phyloP scores from a whole-genome alignment of 805 yeast species.

The Yarrowia phangngaensis region DNA sequence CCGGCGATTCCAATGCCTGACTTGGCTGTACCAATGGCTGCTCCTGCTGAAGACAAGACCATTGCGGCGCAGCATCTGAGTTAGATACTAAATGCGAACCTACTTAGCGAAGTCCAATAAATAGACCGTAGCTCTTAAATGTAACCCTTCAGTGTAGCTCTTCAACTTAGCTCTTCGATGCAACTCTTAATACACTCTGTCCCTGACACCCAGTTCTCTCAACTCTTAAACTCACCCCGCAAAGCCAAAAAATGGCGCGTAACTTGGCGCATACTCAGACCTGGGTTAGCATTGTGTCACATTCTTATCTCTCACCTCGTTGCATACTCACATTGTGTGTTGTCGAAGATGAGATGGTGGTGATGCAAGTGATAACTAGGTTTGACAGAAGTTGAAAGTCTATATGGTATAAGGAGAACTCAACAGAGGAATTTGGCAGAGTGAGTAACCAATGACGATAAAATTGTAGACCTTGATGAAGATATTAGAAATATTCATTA shows the following conservation, averaged over 20 bases:
- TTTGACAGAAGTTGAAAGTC: not conserved
- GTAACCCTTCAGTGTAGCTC: slow-evolving; percentile 25
- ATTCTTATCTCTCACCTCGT: not conserved
- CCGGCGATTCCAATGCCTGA: slow-evolving; percentile 98
- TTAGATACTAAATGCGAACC: not conserved
- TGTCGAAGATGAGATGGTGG: slow-evolving; percentile 22
- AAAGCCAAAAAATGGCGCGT: slow-evolving; percentile 96
- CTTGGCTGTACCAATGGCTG: slow-evolving; percentile 97
- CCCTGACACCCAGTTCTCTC: too few relatives aligned
- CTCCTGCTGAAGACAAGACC: slow-evolving; percentile 92
- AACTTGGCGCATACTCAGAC: slow-evolving; percentile 68
- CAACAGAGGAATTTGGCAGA: too few relatives aligned
- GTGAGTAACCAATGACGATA: too few relatives aligned
- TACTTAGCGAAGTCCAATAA: not conserved
- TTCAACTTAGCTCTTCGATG: not conserved
- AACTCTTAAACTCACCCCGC: slow-evolving; percentile 79
- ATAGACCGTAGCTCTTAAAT: too few relatives aligned
- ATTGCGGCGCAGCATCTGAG: slow-evolving; percentile 78
- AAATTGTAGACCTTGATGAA: too few relatives aligned
- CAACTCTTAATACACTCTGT: too few relatives aligned
- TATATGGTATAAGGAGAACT: too few relatives aligned
- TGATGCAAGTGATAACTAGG: not conserved
- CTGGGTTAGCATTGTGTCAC: slow-evolving; percentile 29
- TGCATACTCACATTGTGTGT: slow-evolving; percentile 24
- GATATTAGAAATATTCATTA: too few relatives aligned